These are phyloP conservation scores for Dipodascopsis uninucleata DNA, from an alignment of 805 yeast species.

Conservation along the genomic window DNA sequence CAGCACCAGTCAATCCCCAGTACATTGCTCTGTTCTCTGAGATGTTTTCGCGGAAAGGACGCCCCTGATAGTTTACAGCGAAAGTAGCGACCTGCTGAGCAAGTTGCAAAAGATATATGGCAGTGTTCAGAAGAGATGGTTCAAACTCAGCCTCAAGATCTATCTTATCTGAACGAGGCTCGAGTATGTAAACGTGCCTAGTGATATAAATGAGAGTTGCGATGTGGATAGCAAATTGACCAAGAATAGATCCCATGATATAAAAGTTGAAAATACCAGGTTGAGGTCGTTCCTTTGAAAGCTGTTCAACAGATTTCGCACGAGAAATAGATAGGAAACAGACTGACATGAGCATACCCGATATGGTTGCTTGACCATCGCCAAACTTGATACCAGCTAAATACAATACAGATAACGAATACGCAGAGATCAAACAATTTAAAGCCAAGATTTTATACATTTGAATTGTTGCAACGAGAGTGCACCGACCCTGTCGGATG, in stretches of 20 bases:
- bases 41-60: constrained; percentile 91
- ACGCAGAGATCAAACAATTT: constrained; percentile 95
- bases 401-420: constrained; percentile 87
- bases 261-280: constrained; percentile 93
- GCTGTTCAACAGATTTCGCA: constrained; percentile 82
- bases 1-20: constrained; percentile 88
- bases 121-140: constrained; percentile 92
- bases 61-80: constrained; percentile 96
- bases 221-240: constrained; percentile 94
- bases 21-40: constrained; percentile 93
- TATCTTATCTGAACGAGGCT: constrained; percentile 86
- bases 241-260: constrained; percentile 95
- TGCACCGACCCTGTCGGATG: constrained; percentile 97
- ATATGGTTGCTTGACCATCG: constrained; percentile 94
- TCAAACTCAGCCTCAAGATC: constrained; percentile 84
- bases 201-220: constrained; percentile 78
- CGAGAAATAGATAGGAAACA: constrained; percentile 95
- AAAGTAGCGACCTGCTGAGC: constrained; percentile 97
- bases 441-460: constrained; percentile 97
- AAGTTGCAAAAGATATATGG: constrained; percentile 87
- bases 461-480: constrained; percentile 93
- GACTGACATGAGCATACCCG: constrained; percentile 87
- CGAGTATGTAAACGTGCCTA: constrained; percentile 74
- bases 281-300: constrained; percentile 93
- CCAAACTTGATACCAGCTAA: constrained; percentile 98